These are phyloP conservation scores for Xylaria scruposa DNA, from an alignment of 495 filamentous ascomycete genomes.

Conservation along the genomic window DNA sequence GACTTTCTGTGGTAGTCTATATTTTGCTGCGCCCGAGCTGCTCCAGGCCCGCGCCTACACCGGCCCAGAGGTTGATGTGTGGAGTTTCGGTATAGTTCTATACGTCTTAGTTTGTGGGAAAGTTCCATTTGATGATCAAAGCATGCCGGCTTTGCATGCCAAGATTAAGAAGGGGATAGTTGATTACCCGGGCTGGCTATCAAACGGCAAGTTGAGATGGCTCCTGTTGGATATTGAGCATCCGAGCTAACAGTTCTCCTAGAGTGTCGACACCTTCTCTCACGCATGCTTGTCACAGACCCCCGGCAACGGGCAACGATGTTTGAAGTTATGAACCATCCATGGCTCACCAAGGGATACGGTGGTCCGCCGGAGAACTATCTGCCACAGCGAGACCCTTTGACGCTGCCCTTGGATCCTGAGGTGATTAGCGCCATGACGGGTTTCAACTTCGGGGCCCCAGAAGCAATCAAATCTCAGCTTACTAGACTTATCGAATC, in stretches of 20 bases:
- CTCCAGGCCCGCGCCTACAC: constrained; percentile 94
- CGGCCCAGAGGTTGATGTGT: constrained; percentile 95
- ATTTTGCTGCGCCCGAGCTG: constrained; percentile 96
- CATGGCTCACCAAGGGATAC: constrained; percentile 97
- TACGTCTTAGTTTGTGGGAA: constrained; percentile 98
- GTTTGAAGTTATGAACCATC: constrained; percentile 92
- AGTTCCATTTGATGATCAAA: constrained; percentile 98
- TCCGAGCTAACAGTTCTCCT: constrained; percentile 40
- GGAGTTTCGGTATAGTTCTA: constrained; percentile 99
- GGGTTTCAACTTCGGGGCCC: constrained; percentile 93
- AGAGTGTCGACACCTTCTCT: constrained; percentile 96
- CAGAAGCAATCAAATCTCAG: constrained; percentile 80
- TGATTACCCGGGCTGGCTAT: constrained; percentile 93
- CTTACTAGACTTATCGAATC: constrained; percentile 85
- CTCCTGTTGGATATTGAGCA: background rate
- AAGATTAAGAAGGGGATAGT: constrained; percentile 98
- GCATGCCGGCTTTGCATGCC: constrained; percentile 97
- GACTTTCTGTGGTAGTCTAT: constrained; percentile 97
- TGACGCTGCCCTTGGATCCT: constrained; percentile 83
- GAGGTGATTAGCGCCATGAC: constrained; percentile 92
- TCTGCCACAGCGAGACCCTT: constrained; percentile 80
- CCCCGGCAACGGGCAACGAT: constrained; percentile 86
- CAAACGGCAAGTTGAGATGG: constrained; percentile 67
- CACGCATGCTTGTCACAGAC: constrained; percentile 95
- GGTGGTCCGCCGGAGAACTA: constrained; percentile 86